A percentile compares a stretch with the other conserved stretches of the same genome.
These are phyloP conservation scores for Saccharomycodes ludwigii DNA, from an alignment of 805 yeast species.

Conservation along the genomic window DNA sequence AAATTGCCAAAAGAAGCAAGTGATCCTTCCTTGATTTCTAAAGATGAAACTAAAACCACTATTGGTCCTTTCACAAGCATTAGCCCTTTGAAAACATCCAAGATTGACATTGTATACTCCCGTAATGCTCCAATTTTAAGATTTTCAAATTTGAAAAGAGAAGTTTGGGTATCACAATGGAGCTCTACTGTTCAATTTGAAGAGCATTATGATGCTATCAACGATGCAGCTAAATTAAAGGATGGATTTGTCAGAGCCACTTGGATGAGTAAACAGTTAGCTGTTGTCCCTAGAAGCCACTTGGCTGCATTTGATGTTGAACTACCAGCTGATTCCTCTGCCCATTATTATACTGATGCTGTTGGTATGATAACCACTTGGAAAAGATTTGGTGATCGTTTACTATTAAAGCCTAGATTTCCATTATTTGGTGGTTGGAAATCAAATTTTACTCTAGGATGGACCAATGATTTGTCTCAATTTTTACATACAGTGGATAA, in stretches of 20 bases:
- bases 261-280: conserved; percentile 46
- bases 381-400: conserved; percentile 23
- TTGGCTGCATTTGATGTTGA: conserved; percentile 48
- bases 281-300: conserved; percentile 42
- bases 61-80: no score
- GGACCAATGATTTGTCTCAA: conserved; percentile 51
- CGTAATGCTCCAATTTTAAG: no score
- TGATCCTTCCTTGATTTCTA: no score
- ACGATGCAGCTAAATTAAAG: conserved; percentile 58
- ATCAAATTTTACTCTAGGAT: conserved; percentile 92
- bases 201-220: conserved; percentile 73
- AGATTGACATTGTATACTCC: no score
- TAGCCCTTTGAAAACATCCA: no score
- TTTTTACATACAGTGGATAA: conserved; percentile 34
- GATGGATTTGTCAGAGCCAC: conserved; percentile 72
- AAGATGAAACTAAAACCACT: no score
- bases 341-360: conserved; percentile 71
- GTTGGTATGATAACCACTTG: conserved; percentile 91
- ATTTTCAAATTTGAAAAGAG: conserved; percentile 51
- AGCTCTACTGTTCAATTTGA: conserved; percentile 60
- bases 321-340: conserved; percentile 40
- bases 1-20: no score
- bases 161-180: conserved; percentile 85
- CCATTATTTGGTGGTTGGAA: conserved; percentile 97
- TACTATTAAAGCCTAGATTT: conserved; percentile 70